Base-by-base conservation (phyloP, 306 rosid species). In the Hippophae rhamnoides region DNA sequence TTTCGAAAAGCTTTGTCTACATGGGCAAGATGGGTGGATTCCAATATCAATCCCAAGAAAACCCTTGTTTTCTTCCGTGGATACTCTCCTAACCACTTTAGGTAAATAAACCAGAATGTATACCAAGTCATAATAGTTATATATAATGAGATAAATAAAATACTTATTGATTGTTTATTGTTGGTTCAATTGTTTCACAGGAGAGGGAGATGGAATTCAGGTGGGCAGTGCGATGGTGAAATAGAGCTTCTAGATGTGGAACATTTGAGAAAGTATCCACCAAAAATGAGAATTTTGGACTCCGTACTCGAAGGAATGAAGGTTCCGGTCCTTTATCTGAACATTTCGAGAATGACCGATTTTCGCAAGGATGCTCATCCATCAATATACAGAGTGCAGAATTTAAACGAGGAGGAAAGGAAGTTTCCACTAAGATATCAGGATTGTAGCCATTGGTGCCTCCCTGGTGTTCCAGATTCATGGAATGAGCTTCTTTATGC, bases 391-490 rank as follows among this genome's bases (percentile, higher is more conserved):
- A 76, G 77, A 72, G 74, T 48, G 85, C 69, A 76, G 43, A 74
- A 76, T 48, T 66, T 74, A 57, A 68, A 78, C 7, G 73, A 18
- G 69, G 81, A 31, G 48, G 83, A 83, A 58, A 41, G 59, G 3
- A 41, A 42, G 11, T 45, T 63, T 11, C 72, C 85, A 1, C 65
- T 76, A 50, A 41, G 40, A 40, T 67, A 64, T 67, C 85, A 83
- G 70, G 85, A 83, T 83, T 83, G 85, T 64, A 79, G 83, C 42
- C 89, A 83, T 70, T 83, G 89, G 89, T 83, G 85, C 74, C 62
- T 83, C 74, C 89, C 89, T 13, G 89, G 89, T 44, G 83, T 79
- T 14, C 89, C 81, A 6, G 83, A 83, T 60, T 63, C 81, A 13
- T 79, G 85, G 89, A 82, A 82, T 40, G 81, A 76, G 66, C 57